Conservation (phyloP, 2,329 filamentous ascomycete species). For the Coniochaeta hoffmannii region DNA sequence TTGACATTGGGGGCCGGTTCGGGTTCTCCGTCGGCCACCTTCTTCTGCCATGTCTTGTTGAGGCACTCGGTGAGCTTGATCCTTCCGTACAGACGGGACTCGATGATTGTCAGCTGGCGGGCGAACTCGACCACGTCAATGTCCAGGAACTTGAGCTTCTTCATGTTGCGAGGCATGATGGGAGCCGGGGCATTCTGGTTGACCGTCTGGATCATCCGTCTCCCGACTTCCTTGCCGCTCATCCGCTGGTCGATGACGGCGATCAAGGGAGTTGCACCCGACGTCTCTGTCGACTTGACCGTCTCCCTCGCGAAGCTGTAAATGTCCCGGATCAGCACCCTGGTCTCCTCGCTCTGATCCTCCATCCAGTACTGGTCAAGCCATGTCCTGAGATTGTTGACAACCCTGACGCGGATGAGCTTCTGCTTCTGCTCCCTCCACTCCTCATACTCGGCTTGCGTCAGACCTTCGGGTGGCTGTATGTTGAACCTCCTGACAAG, state of each 20-base stretch:
- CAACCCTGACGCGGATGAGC: constrained; percentile 87
- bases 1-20: constrained; percentile 93
- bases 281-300: constrained; percentile 88
- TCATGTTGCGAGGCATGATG: constrained; percentile 98
- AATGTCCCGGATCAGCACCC: constrained; percentile 78
- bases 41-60: constrained; percentile 99
- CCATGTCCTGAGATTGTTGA: constrained; percentile 98
- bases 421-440: constrained; percentile 97
- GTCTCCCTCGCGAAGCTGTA: constrained; percentile 87
- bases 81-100: constrained; percentile 89
- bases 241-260: constrained; percentile 82
- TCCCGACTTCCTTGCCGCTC: constrained; percentile 79
- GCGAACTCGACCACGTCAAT: constrained; percentile 96
- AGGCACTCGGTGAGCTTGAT: constrained; percentile 94
- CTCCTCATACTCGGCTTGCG: constrained; percentile 65
- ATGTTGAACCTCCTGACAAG: constrained; percentile 87
- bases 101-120: constrained; percentile 94
- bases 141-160: constrained; percentile 96
- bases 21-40: constrained; percentile 69
- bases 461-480: constrained; percentile 79
- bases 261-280: constrained; percentile 78
- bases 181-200: constrained; percentile 76
- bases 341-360: constrained; percentile 74
- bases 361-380: constrained; percentile 99
- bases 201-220: constrained; percentile 79